Evolutionary conservation across 768 basidiomycete species (phyloP).

Genomic region (Suillus subaureus): DNA sequence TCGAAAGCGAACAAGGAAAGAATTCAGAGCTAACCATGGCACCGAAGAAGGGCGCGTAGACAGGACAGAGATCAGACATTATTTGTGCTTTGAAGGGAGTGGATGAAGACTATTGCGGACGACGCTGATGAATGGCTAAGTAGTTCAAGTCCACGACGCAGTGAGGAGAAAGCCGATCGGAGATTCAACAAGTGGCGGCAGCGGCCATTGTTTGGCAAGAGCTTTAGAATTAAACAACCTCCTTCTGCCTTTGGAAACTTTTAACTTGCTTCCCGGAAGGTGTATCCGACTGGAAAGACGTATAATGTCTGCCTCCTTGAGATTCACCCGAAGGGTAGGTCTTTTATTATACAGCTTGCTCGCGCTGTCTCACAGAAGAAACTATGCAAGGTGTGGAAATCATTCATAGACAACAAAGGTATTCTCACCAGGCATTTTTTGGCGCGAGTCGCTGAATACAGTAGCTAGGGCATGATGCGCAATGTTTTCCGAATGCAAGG

Average conservation of each 20-base stretch:
- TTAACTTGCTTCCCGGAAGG: neutral
- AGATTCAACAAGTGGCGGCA: constrained; percentile 19
- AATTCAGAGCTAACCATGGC: constrained; percentile 70
- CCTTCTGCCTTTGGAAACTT: constrained; percentile 14
- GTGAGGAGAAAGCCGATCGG: constrained; percentile 28
- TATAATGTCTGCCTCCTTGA: constrained; percentile 66
- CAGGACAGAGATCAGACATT: constrained; percentile 86
- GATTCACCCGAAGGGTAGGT: constrained; percentile 65
- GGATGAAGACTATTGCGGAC: neutral
- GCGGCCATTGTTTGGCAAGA: constrained; percentile 27
- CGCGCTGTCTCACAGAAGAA: constrained; percentile 9
- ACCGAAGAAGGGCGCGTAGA: constrained; percentile 98
- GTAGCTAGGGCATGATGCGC: constrained; percentile 70
- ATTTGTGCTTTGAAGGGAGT: constrained; percentile 10
- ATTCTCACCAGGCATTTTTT: constrained; percentile 10
- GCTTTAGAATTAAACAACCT: constrained; percentile 34
- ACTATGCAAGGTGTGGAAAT: constrained; percentile 71
- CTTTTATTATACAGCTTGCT: neutral
- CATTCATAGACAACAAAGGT: constrained; percentile 78
- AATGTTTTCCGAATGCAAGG: constrained; percentile 77
- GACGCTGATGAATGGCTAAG: neutral
- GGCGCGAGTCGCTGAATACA: constrained; percentile 11
- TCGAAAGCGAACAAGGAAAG: neutral
- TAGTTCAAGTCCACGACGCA: constrained; percentile 14
- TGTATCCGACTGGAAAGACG: neutral